Percentiles rank a stretch among this genome's conserved stretches.
phyloP scores from a whole-genome alignment of 345 rosid species.

The Salix caprea region DNA sequence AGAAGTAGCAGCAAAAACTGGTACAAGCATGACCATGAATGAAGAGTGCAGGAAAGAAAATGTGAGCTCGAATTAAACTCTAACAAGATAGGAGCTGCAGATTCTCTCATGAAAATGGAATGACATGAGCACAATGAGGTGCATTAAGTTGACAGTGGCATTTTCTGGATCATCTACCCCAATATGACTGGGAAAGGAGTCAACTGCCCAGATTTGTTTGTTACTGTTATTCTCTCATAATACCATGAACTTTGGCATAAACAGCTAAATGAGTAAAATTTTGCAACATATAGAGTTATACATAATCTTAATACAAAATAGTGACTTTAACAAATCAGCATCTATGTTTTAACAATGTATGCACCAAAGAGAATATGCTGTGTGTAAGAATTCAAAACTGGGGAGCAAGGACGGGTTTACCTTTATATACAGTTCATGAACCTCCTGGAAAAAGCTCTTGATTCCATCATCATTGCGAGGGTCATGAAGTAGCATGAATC shows the following conservation, averaged over 20 bases:
- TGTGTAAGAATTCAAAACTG: background rate
- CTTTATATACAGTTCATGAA: constrained; percentile 72
- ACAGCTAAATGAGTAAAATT: background rate
- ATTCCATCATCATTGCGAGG: constrained; percentile 94
- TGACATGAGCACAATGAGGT: background rate
- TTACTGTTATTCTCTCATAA: background rate
- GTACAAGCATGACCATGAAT: background rate
- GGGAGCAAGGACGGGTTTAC: constrained; percentile 15
- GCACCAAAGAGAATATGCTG: background rate
- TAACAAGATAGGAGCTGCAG: background rate
- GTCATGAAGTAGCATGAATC: constrained; percentile 95
- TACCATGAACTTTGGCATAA: background rate
- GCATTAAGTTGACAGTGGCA: background rate
- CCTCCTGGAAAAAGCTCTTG: constrained; percentile 92
- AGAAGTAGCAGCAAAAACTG: background rate
- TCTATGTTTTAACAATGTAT: background rate
- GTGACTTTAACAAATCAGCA: background rate
- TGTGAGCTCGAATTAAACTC: background rate
- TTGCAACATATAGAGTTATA: background rate
- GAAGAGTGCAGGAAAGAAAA: background rate
- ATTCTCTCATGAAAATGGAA: background rate
- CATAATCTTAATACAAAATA: background rate
- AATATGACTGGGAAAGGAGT: background rate
- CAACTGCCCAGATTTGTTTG: background rate
- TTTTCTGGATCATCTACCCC: background rate